phyloP scores from a whole-genome alignment of 257 asterid species.

The Penstemon barbatus region DNA sequence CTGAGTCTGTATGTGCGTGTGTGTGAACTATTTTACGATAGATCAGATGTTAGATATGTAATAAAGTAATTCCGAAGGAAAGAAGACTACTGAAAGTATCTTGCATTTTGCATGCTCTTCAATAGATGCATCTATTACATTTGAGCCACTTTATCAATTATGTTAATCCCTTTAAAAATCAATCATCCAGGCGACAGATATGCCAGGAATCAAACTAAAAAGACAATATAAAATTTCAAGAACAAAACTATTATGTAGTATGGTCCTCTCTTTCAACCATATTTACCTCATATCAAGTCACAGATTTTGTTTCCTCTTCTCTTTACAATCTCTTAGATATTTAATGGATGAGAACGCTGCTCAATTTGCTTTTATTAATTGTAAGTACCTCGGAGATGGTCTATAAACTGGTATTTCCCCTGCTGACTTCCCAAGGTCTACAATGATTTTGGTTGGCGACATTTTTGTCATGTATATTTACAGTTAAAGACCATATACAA shows the following conservation, averaged over 20 bases:
- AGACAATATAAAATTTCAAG: background rate
- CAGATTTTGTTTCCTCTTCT: background rate
- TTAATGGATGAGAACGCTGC: no score
- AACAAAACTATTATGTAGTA: background rate
- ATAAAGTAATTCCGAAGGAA: no score
- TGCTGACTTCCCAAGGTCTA: background rate
- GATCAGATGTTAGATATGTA: no score
- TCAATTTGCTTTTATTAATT: no score
- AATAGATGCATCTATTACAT: background rate
- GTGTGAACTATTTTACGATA: no score
- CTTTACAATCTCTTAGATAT: no score
- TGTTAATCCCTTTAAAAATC: background rate
- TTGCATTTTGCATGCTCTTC: background rate
- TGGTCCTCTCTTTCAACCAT: background rate
- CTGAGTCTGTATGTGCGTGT: no score
- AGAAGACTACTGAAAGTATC: background rate
- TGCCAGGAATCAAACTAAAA: background rate
- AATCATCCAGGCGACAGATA: background rate
- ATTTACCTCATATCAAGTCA: background rate
- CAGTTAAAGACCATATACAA: no score
- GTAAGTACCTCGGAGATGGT: background rate
- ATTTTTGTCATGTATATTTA: no score
- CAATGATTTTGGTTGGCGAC: no score
- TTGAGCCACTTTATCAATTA: background rate
- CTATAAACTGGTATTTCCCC: background rate